phyloP scores from a whole-genome alignment of 2,329 filamentous ascomycete genomes.

The Calonectria hongkongensis region DNA sequence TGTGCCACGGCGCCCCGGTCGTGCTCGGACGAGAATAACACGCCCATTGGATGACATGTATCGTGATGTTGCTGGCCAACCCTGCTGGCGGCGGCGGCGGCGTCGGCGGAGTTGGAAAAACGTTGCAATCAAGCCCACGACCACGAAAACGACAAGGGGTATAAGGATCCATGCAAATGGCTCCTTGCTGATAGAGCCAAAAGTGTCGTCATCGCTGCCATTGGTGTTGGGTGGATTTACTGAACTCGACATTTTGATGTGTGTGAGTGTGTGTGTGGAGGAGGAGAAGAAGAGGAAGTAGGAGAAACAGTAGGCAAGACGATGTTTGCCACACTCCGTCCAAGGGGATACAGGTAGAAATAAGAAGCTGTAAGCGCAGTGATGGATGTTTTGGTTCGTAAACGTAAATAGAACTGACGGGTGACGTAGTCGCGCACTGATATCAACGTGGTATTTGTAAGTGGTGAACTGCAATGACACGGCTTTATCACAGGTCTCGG shows the following conservation, averaged over 20 bases:
- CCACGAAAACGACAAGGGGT: slow-evolving; percentile 65
- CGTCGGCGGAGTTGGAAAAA: slow-evolving; percentile 67
- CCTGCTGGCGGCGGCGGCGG: slow-evolving; percentile 44
- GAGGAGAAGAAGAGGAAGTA: background rate
- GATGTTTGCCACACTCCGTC: background rate
- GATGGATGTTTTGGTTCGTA: background rate
- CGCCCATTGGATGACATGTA: slow-evolving; percentile 47
- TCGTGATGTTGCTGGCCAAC: slow-evolving; percentile 39
- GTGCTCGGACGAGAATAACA: slow-evolving; percentile 31
- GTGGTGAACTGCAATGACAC: slow-evolving; percentile 23
- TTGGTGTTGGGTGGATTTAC: slow-evolving; percentile 1
- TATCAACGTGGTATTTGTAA: slow-evolving; percentile 21
- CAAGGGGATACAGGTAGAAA: background rate
- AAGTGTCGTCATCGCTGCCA: slow-evolving; percentile 42
- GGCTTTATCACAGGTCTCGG: slow-evolving; percentile 20
- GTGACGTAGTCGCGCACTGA: slow-evolving; percentile 17
- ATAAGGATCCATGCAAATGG: slow-evolving; percentile 76
- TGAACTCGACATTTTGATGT: slow-evolving; percentile 27
- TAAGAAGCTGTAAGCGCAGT: background rate
- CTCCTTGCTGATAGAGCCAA: slow-evolving; percentile 62
- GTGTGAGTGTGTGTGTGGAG: background rate
- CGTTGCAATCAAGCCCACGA: slow-evolving; percentile 61
- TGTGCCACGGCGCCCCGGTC: slow-evolving; percentile 39
- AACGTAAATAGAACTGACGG: slow-evolving; percentile 15
- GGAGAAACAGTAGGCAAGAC: background rate